phyloP scores from a whole-genome alignment of 1,139 yeast species.

The Pichia sp. region DNA sequence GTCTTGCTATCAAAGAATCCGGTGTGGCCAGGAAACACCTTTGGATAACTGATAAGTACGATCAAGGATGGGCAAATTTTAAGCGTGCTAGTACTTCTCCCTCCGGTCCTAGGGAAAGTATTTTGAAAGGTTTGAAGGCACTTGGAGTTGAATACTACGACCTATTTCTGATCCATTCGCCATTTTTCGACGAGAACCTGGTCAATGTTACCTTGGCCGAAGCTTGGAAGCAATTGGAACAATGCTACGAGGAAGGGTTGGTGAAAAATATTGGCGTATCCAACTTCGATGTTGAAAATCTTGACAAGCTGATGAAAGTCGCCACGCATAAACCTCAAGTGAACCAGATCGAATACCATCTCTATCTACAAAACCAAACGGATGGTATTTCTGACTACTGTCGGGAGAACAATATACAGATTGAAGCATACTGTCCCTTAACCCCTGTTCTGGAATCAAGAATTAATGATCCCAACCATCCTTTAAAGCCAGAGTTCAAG shows the following conservation, averaged over 20 bases:
- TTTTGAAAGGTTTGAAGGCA: conserved; percentile 35
- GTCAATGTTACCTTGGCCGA: conserved; percentile 35
- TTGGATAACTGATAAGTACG: conserved; percentile 55
- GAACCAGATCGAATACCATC: conserved; percentile 67
- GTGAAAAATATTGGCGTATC: conserved; percentile 46
- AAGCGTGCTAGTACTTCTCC: conserved; percentile 28
- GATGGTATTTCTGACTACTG: conserved; percentile 52
- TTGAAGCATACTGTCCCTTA: conserved; percentile 53
- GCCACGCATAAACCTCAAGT: conserved; percentile 54
- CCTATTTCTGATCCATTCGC: conserved; percentile 47
- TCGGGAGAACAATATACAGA: conserved; percentile 39
- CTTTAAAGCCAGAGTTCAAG: conserved; percentile 37
- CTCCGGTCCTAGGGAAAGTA: conserved; percentile 33
- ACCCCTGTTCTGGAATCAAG: conserved; percentile 40
- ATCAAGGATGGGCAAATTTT: conserved; percentile 31
- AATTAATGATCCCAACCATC: conserved; percentile 25
- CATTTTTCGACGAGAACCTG: conserved; percentile 35
- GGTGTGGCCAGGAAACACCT: conserved; percentile 47
- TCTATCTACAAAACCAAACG: conserved; percentile 64
- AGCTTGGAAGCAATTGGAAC: conserved; percentile 37
- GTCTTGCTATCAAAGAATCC: conserved; percentile 42
- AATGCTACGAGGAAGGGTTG: conserved; percentile 32
- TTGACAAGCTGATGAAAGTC: conserved; percentile 38
- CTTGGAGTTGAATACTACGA: conserved; percentile 45
- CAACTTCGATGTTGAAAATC: conserved; percentile 39